Evolutionary conservation across 1,284 basidiomycete species (phyloP), one percentile per base, ranked within the genome.

Genomic region (Leccinum fallax): DNA sequence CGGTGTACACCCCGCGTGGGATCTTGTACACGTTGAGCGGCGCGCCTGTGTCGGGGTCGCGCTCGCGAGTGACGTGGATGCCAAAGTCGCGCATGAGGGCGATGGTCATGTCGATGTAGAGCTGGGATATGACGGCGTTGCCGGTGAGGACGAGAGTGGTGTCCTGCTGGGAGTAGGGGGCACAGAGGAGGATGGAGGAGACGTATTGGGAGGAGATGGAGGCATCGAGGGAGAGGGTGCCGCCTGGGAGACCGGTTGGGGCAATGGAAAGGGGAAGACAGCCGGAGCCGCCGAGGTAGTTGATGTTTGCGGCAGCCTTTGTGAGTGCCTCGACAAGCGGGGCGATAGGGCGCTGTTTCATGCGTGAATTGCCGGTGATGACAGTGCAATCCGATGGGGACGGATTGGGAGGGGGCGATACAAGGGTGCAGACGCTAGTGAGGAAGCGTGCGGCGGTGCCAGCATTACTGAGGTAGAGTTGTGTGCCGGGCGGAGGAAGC

Each of bases 21-120:
- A 99, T 96, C 65, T 88, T 86, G 78, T 99, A 99, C 40, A 93
- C 80, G 73, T 97, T 89, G 61, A 91, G 80, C 3, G 79, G 79
- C 59, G 85, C 83, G 24, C 93, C 90, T 0, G 82, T 85, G 26
- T 75, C 74, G 0, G 83, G 69, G 66, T 93, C 93, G n/a, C 71
- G 74, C 61, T 92, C 83, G 55, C 95, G 87, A 53, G 81, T 78
- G 57, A 97, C 96, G 8, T 83, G 72, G 67, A 98, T 82, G 21
- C 95, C 97, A 74, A 99, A 99, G n/a, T 90, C 86, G 62, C 83
- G 82, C 97, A 99, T 99, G 91, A 99, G 97, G 8, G 95, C 89
- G 67, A 98, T 92, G 5, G 97, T 99, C 96, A 99, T 98, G 79
- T 99, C 96, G 77, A 99, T 99, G 81, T 99, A 99, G 3, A 95